phyloP scores from a whole-genome alignment of 2,329 filamentous ascomycete species.

The Aspergillus udagawae region DNA sequence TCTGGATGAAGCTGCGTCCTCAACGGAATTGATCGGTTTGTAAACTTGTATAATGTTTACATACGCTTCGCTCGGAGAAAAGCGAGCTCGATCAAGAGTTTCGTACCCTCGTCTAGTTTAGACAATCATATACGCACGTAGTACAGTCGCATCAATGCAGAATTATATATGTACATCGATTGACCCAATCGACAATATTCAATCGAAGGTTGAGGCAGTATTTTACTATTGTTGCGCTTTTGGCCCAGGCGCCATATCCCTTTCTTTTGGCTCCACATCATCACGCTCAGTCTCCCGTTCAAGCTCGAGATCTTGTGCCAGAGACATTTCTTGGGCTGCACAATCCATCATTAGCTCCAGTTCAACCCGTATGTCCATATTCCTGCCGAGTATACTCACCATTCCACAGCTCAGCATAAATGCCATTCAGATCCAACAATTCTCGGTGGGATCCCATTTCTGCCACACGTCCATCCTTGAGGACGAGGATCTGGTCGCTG shows the following conservation, averaged over 20 bases:
- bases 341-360: slow-evolving; percentile 3
- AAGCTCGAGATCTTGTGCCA: slow-evolving; percentile 34
- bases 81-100: neutral
- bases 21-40: neutral
- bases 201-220: neutral
- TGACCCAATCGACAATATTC: neutral
- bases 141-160: neutral
- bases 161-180: neutral
- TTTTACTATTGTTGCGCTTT: neutral
- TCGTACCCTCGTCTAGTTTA: neutral
- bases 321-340: slow-evolving; percentile 59
- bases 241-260: slow-evolving; percentile 9
- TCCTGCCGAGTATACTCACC: slow-evolving; percentile 52
- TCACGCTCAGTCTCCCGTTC: slow-evolving; percentile 41
- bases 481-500: slow-evolving; percentile 85
- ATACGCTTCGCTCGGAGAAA: neutral
- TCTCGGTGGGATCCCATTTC: slow-evolving; percentile 86
- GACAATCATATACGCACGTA: neutral
- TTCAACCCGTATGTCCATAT: neutral
- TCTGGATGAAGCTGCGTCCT: too few relatives aligned
- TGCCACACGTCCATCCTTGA: slow-evolving; percentile 77
- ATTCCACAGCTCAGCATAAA: slow-evolving; percentile 90
- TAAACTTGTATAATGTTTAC: neutral
- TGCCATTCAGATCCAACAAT: slow-evolving; percentile 65
- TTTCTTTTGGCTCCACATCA: slow-evolving; percentile 20